Base-by-base conservation (phyloP, 306 rosid species). In the Herpetospermum pedunculosum region DNA sequence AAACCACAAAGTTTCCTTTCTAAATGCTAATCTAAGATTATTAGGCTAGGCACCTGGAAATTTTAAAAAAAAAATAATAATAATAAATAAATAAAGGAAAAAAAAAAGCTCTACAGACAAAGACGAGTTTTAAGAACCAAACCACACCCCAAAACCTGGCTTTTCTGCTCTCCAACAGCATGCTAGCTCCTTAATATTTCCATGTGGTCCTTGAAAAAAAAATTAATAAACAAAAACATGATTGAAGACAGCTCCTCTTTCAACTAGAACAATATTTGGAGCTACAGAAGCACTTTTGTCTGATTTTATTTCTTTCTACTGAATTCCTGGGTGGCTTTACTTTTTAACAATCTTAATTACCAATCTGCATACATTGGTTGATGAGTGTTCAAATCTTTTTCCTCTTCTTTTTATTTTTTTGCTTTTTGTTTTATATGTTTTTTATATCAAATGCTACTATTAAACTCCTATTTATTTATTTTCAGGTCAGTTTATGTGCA, bases 261-360 rank as follows among this genome's bases (percentile, higher is more conserved):
- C 49, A 65, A 74, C 79, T 81, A 63, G 23, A 76, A 80, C 64
- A 80, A 74, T 76, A 65, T 67, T 55, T 72, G 16, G 80, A 81
- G 76, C 58, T 72, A 35, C 81, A 74, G 29, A 72, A 74, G 58
- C 74, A 70, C 70, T 83, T 77, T 65, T 40, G 37, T 76, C 81
- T 75, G 75, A 48, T 64, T 76, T 50, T 72, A 49, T 52, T 76
- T 76, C 83, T 80, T 78, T 86, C 82, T 75, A 88, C 92, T 59
- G 85, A 84, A 89, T 88, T 88, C 83, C 88, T 76, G 96, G 88
- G 81, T 67, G 60, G 74, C 65, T 79, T 86, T 72, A 15, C 55
- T 46, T 70, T 58, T 75, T 50, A 63, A 41, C 44, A 2, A 67
- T 68, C 77, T 75, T n/a, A n/a, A n/a, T 32, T 60, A 21, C 72